Evolutionary conservation across 2,329 filamentous ascomycete species (phyloP), one percentile per base, ranked within the genome.

Genomic region (Pseudocercospora cruenta): DNA sequence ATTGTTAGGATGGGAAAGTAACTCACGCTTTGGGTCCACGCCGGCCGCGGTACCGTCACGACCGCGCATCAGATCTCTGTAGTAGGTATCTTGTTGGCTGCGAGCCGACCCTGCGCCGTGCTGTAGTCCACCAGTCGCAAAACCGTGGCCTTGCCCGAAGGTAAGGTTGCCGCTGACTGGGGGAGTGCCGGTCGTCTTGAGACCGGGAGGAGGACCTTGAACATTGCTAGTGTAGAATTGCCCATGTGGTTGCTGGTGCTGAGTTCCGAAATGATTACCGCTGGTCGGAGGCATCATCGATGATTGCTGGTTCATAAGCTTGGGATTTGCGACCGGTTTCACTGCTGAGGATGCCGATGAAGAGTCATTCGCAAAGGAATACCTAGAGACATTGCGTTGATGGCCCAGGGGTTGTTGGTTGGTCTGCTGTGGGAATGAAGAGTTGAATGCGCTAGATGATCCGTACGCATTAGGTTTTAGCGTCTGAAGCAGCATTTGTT

Each of bases 121-220:
- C 49, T 88, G 88, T 58, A 86, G 79, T 65, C 84, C 85, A 65
- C 85, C 83, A 68, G 87, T 90, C 53, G 91, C 91, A 77, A 97
- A 97, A 9, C 88, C 88, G 77, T 95, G 92, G 57, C 91, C 90
- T 79, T 97, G 93, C 31, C 92, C 91, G 79, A 97, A 98, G 87
- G 97, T 95, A 70, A 88, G 87, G 62, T 87, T 89, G 60, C 88
- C 88, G 70, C 85, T 88, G 73, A 92, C 93, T 16, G 95, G 94
- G 65, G 95, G 94, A 19, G 94, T 98, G 49, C 93, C 93, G 2
- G 94, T 94, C 22, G 94, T 96, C 82, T 99, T 99, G 28, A 99
- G 84, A 9, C 95, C 95, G 0, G 95, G 96, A 66, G 95, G 95
- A 28, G 96, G 95, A 3, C 94, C 94, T 74, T 96, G 93, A 75